These are phyloP conservation scores for Claviceps arundinis DNA, from an alignment of 2,329 filamentous ascomycete species.

Conservation along the genomic window DNA sequence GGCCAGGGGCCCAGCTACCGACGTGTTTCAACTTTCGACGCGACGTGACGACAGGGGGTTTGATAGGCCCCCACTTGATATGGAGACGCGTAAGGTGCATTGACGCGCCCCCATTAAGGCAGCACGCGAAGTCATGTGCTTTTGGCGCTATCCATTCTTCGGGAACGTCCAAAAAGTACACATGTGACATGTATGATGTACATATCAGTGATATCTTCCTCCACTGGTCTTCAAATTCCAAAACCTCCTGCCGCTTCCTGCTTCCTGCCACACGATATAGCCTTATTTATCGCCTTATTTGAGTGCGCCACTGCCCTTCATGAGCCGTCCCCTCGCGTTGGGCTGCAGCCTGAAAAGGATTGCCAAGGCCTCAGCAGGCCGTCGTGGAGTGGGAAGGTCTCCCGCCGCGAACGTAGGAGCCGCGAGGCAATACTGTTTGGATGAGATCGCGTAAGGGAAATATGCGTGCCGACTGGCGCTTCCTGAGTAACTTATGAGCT, in stretches of 20 bases:
- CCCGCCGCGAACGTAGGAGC: constrained; percentile 39
- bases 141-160: not conserved
- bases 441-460: constrained; percentile 33
- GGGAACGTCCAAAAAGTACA: no score
- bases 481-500: no score
- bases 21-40: not conserved
- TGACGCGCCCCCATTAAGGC: constrained; percentile 25
- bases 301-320: constrained; percentile 9
- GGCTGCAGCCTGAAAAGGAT: constrained; percentile 27
- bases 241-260: not conserved
- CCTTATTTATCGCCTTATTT: not conserved
- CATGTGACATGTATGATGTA: no score
- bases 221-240: no score
- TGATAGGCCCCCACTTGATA: no score
- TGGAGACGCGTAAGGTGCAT: no score
- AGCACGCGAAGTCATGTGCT: constrained; percentile 25
- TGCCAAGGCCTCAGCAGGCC: constrained; percentile 11
- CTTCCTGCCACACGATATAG: not conserved
- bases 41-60: no score
- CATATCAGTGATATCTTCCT: no score
- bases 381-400: constrained; percentile 31
- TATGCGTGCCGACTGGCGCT: not conserved
- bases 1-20: no score
- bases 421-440: constrained; percentile 40
- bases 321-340: constrained; percentile 25